phyloP scores from a whole-genome alignment of 2,329 filamentous ascomycete species.

The Zalaria sp. region DNA sequence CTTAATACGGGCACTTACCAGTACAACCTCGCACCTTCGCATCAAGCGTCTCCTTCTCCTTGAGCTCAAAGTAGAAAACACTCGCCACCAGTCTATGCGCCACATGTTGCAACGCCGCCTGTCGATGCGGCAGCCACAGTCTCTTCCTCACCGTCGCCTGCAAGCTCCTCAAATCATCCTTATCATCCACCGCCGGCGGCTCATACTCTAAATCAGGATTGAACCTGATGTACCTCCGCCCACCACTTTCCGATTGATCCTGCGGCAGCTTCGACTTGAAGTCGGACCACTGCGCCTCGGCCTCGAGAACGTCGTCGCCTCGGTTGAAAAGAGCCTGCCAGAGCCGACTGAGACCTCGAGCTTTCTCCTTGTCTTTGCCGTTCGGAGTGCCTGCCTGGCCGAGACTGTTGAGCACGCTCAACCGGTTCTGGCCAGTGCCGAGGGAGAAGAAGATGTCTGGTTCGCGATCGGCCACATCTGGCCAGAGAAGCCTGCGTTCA shows the following conservation, averaged over 20 bases:
- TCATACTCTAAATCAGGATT: slow-evolving; percentile 17
- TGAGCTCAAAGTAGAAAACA: slow-evolving; percentile 23
- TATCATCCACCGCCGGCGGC: slow-evolving; percentile 19
- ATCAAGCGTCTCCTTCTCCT: slow-evolving; percentile 16
- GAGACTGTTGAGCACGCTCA: slow-evolving; percentile 1
- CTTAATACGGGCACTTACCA: slow-evolving; percentile 5
- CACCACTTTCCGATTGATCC: slow-evolving; percentile 11
- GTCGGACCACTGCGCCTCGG: slow-evolving; percentile 20
- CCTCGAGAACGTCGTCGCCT: slow-evolving; percentile 20
- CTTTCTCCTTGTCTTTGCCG: slow-evolving; percentile 1
- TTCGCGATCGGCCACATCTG: slow-evolving; percentile 12
- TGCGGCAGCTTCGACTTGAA: slow-evolving; percentile 17
- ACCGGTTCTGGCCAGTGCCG: slow-evolving; percentile 19
- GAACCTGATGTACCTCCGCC: slow-evolving; percentile 19
- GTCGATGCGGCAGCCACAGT: slow-evolving; percentile 13
- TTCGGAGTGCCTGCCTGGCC: neutral
- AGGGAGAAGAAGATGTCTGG: slow-evolving; percentile 21
- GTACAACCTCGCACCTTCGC: slow-evolving; percentile 16
- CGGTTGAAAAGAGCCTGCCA: slow-evolving; percentile 6
- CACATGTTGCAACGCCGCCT: slow-evolving; percentile 16
- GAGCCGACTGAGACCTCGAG: neutral
- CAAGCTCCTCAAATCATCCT: slow-evolving; percentile 17
- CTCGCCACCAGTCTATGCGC: slow-evolving; percentile 22
- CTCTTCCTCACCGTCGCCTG: slow-evolving; percentile 17
- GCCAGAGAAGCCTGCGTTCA: slow-evolving; percentile 24